A percentile compares a stretch with the other conserved stretches of the same genome.
Conservation (phyloP, 306 rosid species). For the Ammopiptanthus mongolicus region DNA sequence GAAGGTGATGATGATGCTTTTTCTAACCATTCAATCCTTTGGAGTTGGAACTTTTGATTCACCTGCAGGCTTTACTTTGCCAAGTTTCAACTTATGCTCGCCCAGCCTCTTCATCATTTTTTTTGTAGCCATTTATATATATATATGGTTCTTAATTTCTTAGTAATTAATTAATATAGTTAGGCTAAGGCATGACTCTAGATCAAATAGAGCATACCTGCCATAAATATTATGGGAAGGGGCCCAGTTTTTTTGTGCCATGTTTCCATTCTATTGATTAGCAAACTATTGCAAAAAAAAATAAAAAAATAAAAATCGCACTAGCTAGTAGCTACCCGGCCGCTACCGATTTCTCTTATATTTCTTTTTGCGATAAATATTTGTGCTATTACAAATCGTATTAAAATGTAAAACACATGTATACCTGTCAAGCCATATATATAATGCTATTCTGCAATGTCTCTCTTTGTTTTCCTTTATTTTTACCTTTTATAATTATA, state of each 20-base stretch:
- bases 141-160: neutral
- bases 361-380: neutral
- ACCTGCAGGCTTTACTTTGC: neutral
- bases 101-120: neutral
- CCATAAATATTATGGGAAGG: neutral
- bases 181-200: neutral
- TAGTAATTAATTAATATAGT: neutral
- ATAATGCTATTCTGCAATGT: neutral
- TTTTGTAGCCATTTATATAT: neutral
- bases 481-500: neutral
- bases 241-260: neutral
- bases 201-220: neutral
- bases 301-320: neutral
- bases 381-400: too few species aligned
- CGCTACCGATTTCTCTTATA: neutral
- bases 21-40: slow-evolving; percentile 43
- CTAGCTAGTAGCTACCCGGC: neutral
- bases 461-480: neutral
- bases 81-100: neutral
- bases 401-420: neutral
- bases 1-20: slow-evolving; percentile 19
- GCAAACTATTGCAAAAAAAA: neutral
- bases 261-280: neutral
- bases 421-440: neutral
- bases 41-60: slow-evolving; percentile 59